phyloP scores from a whole-genome alignment of 2,329 filamentous ascomycete genomes.

The Ophiostoma perfectum region DNA sequence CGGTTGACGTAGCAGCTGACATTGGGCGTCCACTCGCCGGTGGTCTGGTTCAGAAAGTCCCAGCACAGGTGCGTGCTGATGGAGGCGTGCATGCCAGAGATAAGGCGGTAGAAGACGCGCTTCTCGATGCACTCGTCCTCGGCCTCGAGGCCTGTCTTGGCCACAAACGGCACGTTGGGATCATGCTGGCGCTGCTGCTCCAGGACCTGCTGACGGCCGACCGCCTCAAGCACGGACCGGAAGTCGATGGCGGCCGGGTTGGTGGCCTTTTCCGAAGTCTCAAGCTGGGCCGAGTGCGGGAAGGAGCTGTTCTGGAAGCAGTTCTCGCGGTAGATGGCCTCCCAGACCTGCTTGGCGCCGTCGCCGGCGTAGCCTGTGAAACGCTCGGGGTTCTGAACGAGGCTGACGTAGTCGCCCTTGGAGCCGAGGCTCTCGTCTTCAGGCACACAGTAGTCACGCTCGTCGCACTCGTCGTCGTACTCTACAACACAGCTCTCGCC shows the following conservation, averaged over 20 bases:
- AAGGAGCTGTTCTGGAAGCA: constrained; percentile 74
- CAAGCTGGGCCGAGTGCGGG: constrained; percentile 53
- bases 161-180: constrained; percentile 54
- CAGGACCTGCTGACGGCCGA: constrained; percentile 56
- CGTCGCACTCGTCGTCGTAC: constrained; percentile 94
- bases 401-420: constrained; percentile 94
- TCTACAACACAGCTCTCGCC: constrained; percentile 96
- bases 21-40: constrained; percentile 88
- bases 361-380: constrained; percentile 91
- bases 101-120: constrained; percentile 92
- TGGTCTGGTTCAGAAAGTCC: constrained; percentile 93
- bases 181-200: constrained; percentile 53
- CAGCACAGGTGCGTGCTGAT: constrained; percentile 95
- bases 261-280: constrained; percentile 39
- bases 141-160: constrained; percentile 62
- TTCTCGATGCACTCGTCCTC: constrained; percentile 96
- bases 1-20: constrained; percentile 79
- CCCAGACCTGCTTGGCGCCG: constrained; percentile 86
- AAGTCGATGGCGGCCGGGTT: constrained; percentile 56
- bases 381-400: constrained; percentile 87
- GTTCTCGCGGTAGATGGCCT: constrained; percentile 94
- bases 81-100: constrained; percentile 96
- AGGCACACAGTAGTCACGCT: constrained; percentile 91
- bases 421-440: constrained; percentile 82
- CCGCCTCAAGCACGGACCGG: constrained; percentile 54